A percentile compares a stretch with the other conserved stretches of the same genome.
These are phyloP conservation scores for Coemansia sp. DNA, from an alignment of 192 early-diverging fungal species.

Conservation along the genomic window DNA sequence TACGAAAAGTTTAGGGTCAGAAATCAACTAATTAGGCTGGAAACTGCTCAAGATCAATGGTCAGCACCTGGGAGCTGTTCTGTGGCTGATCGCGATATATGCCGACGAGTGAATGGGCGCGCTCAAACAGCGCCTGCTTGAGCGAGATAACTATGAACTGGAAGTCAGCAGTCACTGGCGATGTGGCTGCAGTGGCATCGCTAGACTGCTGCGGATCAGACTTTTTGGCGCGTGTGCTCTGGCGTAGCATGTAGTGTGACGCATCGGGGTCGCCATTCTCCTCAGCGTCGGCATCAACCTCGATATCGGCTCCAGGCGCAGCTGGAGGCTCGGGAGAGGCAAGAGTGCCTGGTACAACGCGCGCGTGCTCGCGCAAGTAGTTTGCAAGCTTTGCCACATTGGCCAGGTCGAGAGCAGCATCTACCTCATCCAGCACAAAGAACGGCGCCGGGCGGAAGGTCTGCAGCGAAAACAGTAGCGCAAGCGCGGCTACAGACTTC, in stretches of 20 bases:
- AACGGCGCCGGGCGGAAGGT: slow-evolving; percentile 94
- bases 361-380: slow-evolving; percentile 78
- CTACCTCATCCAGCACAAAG: slow-evolving; percentile 99
- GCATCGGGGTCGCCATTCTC: slow-evolving; percentile 3
- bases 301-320: slow-evolving; percentile 14
- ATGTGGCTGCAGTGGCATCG: slow-evolving; percentile 2
- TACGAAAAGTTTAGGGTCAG: too few relatives aligned
- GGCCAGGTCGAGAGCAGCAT: slow-evolving; percentile 95
- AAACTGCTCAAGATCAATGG: slow-evolving; percentile 60
- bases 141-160: slow-evolving; percentile 99
- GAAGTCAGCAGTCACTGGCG: slow-evolving; percentile 49
- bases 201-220: neutral
- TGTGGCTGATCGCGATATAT: slow-evolving; percentile 87
- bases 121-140: slow-evolving; percentile 92
- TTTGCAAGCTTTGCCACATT: slow-evolving; percentile 91
- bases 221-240: slow-evolving; percentile 27
- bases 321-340: slow-evolving; percentile 4
- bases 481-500: slow-evolving; percentile 96
- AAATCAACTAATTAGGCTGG: slow-evolving; percentile 10
- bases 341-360: neutral
- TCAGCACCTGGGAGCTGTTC: slow-evolving; percentile 82
- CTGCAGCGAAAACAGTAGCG: slow-evolving; percentile 95
- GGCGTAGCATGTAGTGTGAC: slow-evolving; percentile 40
- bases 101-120: slow-evolving; percentile 90
- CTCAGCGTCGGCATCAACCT: slow-evolving; percentile 8